Conservation (phyloP, 768 basidiomycete species). For the Russula sp. region DNA sequence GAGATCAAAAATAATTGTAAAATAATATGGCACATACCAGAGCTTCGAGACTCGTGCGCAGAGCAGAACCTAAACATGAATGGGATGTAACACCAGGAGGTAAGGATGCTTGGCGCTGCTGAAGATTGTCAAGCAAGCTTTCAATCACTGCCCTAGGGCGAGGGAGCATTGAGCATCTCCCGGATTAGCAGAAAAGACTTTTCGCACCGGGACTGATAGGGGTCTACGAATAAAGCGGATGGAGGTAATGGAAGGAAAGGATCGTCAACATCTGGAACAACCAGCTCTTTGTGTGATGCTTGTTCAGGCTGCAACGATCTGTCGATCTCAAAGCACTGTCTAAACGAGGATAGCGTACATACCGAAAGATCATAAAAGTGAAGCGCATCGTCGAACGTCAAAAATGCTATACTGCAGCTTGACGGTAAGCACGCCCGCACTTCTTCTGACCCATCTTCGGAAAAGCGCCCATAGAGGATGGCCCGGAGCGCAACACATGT, state of each 20-base stretch:
- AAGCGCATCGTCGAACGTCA: conserved; percentile 76
- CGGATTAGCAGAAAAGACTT: background rate
- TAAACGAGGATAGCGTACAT: conserved; percentile 37
- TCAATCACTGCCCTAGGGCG: conserved; percentile 58
- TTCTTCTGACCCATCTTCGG: conserved; percentile 41
- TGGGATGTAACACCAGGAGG: conserved; percentile 38
- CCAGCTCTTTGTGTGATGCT: conserved; percentile 50
- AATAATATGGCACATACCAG: conserved; percentile 48
- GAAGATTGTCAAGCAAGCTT: conserved; percentile 60
- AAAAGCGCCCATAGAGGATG: conserved; percentile 58
- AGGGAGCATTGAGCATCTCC: conserved; percentile 12
- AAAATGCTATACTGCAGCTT: conserved; percentile 61
- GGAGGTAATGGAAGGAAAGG: conserved; percentile 73
- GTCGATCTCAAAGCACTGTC: conserved; percentile 1
- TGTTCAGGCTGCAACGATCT: conserved; percentile 35
- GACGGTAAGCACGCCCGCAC: conserved; percentile 51
- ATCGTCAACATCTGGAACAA: conserved; percentile 89
- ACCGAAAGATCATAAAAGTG: conserved; percentile 91
- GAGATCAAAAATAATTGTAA: conserved; percentile 18
- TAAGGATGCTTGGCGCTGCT: conserved; percentile 54
- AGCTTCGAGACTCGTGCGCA: conserved; percentile 67
- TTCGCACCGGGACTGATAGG: conserved; percentile 60
- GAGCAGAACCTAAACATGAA: conserved; percentile 74
- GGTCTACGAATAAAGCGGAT: conserved; percentile 73
- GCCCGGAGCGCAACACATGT: conserved; percentile 62